Base-by-base conservation (phyloP, 768 basidiomycete genomes). In the Lactarius indigo region DNA sequence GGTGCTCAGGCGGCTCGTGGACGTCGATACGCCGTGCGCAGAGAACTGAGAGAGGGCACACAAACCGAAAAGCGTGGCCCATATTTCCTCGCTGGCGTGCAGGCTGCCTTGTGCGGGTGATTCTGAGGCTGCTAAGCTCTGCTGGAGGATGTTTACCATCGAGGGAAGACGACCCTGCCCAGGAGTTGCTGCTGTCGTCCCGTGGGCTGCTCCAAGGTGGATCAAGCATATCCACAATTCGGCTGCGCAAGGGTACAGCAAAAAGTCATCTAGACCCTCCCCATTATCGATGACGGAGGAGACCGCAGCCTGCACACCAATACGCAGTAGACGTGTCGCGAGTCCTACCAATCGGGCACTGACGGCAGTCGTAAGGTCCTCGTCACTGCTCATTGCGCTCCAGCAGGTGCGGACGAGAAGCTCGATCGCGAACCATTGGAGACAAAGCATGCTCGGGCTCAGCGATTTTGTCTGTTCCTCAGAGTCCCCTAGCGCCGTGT, bases 1-100 rank as follows among this genome's bases (percentile, higher is more conserved):
- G 1, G 86, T 77, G 3, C 80, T 77, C 18, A 90, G 79, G 3
- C 77, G 77, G 28, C 76, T 75, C 6, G 66, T 64, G 23, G 79
- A 73, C 2, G 78, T 78, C 5, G 81, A 76, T 41, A 80, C 66
- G 12, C 89, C 89, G 37, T 80, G 75, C 0, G 79, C 72, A 1
- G 88, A 89, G 78, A 96, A 91, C 72, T 95, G 94, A 0, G 91
- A 91, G 15, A 96, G 75, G 1, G 88, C 83, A 65, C 86, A 90
- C 1, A 96, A 75, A 30, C 80, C 83, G 72, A 92, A 89, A 7
- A 90, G 80, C 8, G 82, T 78, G 42, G 80, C 81, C 91, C 94
- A 96, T n/a, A 86, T 78, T 17, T 78, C 72, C 75, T 98, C 96
- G 70, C 86, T 87, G 18, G 77, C 76, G 50, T 80, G 78, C 1